Evolutionary conservation across 2,329 filamentous ascomycete genomes (phyloP).

Genomic region (Plenodomus biglobosus): DNA sequence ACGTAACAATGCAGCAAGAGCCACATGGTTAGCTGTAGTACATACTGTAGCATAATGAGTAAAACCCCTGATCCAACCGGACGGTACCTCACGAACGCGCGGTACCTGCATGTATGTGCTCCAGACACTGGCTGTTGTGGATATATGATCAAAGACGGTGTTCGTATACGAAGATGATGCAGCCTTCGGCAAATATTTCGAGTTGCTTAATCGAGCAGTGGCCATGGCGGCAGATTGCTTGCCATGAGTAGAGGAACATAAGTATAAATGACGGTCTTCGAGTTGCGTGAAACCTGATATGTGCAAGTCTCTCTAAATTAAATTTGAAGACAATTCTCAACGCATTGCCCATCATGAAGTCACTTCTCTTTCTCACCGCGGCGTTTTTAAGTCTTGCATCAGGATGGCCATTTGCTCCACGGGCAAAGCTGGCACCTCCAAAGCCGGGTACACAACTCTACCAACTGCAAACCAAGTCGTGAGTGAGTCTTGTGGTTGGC

Average conservation of each 20-base stretch:
- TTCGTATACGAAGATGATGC: neutral
- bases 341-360: slow-evolving; percentile 20
- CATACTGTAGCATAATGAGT: too few species aligned
- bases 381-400: slow-evolving; percentile 23
- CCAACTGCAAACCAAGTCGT: slow-evolving; percentile 33
- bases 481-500: slow-evolving; percentile 8
- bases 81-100: neutral
- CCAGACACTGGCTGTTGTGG: too few species aligned
- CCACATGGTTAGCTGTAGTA: too few species aligned
- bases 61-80: neutral
- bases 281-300: too few species aligned
- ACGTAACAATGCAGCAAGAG: too few species aligned
- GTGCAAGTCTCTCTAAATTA: too few species aligned
- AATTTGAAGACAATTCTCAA: neutral
- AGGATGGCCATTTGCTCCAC: slow-evolving; percentile 20
- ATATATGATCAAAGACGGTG: too few species aligned
- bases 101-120: neutral
- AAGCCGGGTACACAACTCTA: slow-evolving; percentile 29
- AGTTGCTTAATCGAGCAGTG: neutral
- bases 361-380: slow-evolving; percentile 16
- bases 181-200: neutral
- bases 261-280: too few species aligned
- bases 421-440: slow-evolving; percentile 19
- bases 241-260: too few species aligned
- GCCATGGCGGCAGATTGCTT: too few species aligned